Percentiles rank a stretch among this genome's conserved stretches.
Conservation (phyloP, 2,329 filamentous ascomycete genomes). For the Claviceps sp. region DNA sequence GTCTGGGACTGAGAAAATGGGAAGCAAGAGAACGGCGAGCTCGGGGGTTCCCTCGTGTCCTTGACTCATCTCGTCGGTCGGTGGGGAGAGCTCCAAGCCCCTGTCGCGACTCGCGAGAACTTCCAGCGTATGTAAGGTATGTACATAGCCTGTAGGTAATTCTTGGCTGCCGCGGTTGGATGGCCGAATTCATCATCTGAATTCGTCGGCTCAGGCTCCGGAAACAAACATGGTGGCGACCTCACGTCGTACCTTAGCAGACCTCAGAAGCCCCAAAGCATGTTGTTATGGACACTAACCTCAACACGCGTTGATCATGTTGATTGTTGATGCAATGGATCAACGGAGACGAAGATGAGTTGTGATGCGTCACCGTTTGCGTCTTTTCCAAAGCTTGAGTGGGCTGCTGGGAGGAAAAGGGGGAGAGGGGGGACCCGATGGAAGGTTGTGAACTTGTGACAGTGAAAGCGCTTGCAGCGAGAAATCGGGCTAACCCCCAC, state of each 20-base stretch:
- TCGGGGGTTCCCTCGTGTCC: not conserved
- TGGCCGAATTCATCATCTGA: not conserved
- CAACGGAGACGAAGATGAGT: not conserved
- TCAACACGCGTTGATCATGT: too few relatives aligned
- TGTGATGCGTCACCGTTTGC: conserved; percentile 3
- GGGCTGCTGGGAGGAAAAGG: not conserved
- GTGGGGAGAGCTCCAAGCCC: not conserved
- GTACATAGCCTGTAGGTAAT: too few relatives aligned
- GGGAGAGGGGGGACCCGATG: too few relatives aligned
- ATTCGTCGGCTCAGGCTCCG: not conserved
- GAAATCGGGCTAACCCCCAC: too few relatives aligned
- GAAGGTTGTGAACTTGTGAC: too few relatives aligned
- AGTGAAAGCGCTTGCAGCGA: too few relatives aligned
- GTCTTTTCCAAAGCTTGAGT: not conserved
- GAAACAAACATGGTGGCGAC: not conserved
- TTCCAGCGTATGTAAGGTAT: not conserved
- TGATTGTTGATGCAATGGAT: too few relatives aligned
- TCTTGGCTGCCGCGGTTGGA: not conserved
- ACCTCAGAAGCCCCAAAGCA: conserved; percentile 7
- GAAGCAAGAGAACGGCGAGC: too few relatives aligned
- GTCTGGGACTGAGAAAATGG: too few relatives aligned
- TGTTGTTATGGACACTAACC: not conserved
- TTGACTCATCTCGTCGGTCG: not conserved
- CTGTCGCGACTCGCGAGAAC: not conserved
- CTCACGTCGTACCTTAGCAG: not conserved